Conservation (phyloP, 2,329 filamentous ascomycete species). For the Rhexocercosporidium sp. region DNA sequence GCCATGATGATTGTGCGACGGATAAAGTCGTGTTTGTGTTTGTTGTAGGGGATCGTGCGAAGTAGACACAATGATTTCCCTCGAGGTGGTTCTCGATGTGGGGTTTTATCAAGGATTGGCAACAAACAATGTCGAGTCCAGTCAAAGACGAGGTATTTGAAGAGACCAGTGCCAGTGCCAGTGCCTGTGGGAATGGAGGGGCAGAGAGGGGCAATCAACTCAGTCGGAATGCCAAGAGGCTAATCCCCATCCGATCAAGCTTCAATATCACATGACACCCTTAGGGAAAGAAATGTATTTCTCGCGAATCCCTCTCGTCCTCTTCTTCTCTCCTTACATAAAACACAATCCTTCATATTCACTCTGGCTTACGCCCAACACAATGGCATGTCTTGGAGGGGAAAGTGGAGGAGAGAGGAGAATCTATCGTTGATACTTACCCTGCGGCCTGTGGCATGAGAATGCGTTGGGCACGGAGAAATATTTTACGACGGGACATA, state of each 20-base stretch:
- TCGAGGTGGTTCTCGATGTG: neutral
- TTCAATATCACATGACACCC: constrained; percentile 21
- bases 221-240: neutral
- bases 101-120: neutral
- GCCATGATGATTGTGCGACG: constrained; percentile 47
- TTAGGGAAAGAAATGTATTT: constrained; percentile 22
- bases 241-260: neutral
- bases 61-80: neutral
- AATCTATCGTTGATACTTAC: constrained; percentile 59
- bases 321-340: constrained; percentile 47
- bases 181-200: neutral
- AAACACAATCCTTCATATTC: constrained; percentile 65
- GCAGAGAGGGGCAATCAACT: constrained; percentile 16
- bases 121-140: constrained; percentile 15
- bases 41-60: neutral
- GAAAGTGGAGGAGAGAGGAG: constrained; percentile 70
- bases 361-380: constrained; percentile 65
- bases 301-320: constrained; percentile 14
- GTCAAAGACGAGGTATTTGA: constrained; percentile 27
- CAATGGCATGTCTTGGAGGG: constrained; percentile 68
- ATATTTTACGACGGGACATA: constrained; percentile 23
- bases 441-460: constrained; percentile 54
- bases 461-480: constrained; percentile 41
- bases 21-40: neutral
- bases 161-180: constrained; percentile 12